These are phyloP conservation scores for Eucalyptus albens DNA, from an alignment of 345 rosid genomes.

Conservation along the genomic window DNA sequence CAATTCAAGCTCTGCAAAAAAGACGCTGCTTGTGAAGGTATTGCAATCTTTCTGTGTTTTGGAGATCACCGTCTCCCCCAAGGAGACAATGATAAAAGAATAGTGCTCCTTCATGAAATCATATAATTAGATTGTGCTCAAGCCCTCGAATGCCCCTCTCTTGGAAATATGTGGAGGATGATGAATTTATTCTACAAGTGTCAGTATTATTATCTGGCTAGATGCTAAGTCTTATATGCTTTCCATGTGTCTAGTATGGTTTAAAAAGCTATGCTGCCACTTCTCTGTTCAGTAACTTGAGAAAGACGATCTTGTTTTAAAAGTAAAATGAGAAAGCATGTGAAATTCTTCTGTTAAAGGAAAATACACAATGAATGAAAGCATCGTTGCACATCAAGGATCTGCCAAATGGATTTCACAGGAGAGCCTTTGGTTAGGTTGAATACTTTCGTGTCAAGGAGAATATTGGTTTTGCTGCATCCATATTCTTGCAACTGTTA, in stretches of 20 bases:
- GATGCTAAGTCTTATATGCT: not conserved
- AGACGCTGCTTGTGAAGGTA: conserved; percentile 85
- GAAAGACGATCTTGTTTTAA: not conserved
- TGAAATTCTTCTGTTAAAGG: not conserved
- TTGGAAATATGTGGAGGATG: not conserved
- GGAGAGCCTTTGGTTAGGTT: not conserved
- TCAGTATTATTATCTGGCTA: not conserved
- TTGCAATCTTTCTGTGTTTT: not conserved
- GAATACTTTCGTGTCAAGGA: not conserved
- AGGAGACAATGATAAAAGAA: not conserved
- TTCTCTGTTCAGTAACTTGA: not conserved
- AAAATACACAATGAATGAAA: not conserved
- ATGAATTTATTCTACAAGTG: not conserved
- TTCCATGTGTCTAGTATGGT: not conserved
- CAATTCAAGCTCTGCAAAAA: conserved; percentile 58
- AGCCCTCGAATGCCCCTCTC: not conserved
- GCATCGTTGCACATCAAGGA: not conserved
- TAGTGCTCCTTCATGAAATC: not conserved
- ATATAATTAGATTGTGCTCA: not conserved
- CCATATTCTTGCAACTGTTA: not conserved
- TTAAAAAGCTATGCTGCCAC: not conserved
- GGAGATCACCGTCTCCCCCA: not conserved
- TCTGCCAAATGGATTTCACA: not conserved
- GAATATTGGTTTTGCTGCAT: not conserved
- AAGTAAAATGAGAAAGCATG: not conserved